Evolutionary conservation across 441 rosid genomes (phyloP).

Genomic region (Gossypium trilobum): DNA sequence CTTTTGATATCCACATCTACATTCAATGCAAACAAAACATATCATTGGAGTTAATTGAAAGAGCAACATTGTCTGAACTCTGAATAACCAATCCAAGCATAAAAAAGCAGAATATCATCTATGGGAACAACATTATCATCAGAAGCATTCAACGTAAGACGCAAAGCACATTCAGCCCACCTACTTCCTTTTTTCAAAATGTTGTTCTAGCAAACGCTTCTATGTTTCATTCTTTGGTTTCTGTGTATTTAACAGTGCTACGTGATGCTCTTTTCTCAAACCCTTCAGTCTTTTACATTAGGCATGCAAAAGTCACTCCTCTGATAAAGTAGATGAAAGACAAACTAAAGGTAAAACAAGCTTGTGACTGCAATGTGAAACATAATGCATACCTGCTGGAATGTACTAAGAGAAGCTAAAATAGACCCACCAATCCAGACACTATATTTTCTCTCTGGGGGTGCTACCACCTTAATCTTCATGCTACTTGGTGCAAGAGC

Average conservation of each 20-base stretch:
- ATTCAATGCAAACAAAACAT: neutral
- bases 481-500: conserved; percentile 33
- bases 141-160: neutral
- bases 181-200: neutral
- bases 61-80: neutral
- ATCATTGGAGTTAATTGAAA: neutral
- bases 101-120: neutral
- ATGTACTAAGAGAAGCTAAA: conserved; percentile 31
- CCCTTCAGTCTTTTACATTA: neutral
- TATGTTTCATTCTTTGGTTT: neutral
- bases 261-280: neutral
- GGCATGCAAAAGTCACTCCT: neutral
- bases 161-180: neutral
- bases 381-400: conserved; percentile 27
- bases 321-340: neutral
- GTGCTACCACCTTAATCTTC: conserved; percentile 29
- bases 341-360: neutral
- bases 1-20: conserved; percentile 35
- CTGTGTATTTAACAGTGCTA: neutral
- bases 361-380: neutral
- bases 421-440: conserved; percentile 36
- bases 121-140: neutral
- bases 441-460: conserved; percentile 34
- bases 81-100: neutral
- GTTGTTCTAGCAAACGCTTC: neutral